Evolutionary conservation across 345 rosid genomes (phyloP).

Genomic region (Geranium rotundifolium): DNA sequence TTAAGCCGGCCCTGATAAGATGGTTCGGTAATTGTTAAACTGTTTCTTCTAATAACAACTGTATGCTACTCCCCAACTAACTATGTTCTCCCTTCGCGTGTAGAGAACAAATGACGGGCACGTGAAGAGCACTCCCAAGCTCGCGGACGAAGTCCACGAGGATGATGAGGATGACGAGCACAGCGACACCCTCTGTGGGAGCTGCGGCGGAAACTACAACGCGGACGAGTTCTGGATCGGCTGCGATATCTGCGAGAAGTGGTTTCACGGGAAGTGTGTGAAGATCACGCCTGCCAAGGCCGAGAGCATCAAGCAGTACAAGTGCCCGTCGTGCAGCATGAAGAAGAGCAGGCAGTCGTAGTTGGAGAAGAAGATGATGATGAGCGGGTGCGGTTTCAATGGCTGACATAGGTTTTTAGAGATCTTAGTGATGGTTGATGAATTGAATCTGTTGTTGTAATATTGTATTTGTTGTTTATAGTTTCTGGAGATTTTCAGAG

Average conservation of each 20-base stretch:
- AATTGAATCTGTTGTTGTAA: too few relatives aligned
- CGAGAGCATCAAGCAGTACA: conserved; percentile 72
- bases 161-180: conserved; percentile 67
- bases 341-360: conserved; percentile 50
- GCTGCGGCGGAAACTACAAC: conserved; percentile 66
- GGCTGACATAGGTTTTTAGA: neutral
- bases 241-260: conserved; percentile 70
- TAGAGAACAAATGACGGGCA: conserved; percentile 68
- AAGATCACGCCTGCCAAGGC: conserved; percentile 86
- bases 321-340: conserved; percentile 76
- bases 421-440: too few relatives aligned
- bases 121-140: conserved; percentile 41
- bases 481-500: too few relatives aligned
- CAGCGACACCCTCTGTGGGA: conserved; percentile 60
- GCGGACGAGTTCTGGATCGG: conserved; percentile 79
- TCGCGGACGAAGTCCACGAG: conserved; percentile 32
- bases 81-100: conserved; percentile 1
- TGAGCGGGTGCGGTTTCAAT: neutral
- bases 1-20: too few relatives aligned
- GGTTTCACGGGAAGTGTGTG: conserved; percentile 82
- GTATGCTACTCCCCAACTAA: conserved; percentile 1
- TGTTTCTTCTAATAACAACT: too few relatives aligned
- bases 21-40: too few relatives aligned
- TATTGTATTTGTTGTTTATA: too few relatives aligned
- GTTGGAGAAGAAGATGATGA: conserved; percentile 4